phyloP scores from a whole-genome alignment of 2,329 filamentous ascomycete species.

The Ambrosiella beaveri region DNA sequence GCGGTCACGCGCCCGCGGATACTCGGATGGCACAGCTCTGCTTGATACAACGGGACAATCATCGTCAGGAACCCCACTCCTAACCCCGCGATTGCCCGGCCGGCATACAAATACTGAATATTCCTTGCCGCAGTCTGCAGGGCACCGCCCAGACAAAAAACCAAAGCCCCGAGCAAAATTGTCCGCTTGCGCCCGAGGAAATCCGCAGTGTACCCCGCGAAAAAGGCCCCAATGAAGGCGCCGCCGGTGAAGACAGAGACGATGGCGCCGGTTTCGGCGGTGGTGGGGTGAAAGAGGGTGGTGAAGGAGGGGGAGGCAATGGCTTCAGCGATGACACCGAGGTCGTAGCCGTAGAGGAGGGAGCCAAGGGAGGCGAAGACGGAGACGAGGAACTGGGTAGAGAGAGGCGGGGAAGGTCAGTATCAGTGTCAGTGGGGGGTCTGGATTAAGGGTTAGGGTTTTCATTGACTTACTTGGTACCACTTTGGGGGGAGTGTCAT shows the following conservation, averaged over 20 bases:
- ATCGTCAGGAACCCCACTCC: conserved; percentile 30
- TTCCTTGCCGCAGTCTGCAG: conserved; percentile 52
- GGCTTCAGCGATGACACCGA: conserved; percentile 35
- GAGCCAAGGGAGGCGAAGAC: conserved; percentile 39
- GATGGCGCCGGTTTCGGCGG: conserved; percentile 41
- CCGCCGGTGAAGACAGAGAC: conserved; percentile 64
- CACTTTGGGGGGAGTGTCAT: conserved; percentile 29
- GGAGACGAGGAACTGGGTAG: conserved; percentile 30
- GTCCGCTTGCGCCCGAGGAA: conserved; percentile 51
- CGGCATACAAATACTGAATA: conserved; percentile 47
- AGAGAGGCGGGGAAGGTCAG: not conserved
- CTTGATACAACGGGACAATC: conserved; percentile 49
- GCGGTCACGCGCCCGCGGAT: conserved; percentile 61
- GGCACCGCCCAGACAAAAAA: conserved; percentile 56
- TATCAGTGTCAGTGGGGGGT: not conserved
- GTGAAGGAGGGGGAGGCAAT: conserved; percentile 31
- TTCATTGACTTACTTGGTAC: conserved; percentile 18
- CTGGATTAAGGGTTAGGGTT: too few relatives aligned
- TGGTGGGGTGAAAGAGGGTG: conserved; percentile 10
- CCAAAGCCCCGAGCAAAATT: conserved; percentile 50
- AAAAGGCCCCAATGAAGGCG: conserved; percentile 52
- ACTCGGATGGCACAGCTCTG: conserved; percentile 59
- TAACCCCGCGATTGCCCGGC: conserved; percentile 50
- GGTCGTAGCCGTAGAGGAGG: conserved; percentile 37
- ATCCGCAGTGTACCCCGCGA: conserved; percentile 48